Base-by-base conservation (phyloP, 73 alveolate species). In the Paraurostyla sp. region DNA sequence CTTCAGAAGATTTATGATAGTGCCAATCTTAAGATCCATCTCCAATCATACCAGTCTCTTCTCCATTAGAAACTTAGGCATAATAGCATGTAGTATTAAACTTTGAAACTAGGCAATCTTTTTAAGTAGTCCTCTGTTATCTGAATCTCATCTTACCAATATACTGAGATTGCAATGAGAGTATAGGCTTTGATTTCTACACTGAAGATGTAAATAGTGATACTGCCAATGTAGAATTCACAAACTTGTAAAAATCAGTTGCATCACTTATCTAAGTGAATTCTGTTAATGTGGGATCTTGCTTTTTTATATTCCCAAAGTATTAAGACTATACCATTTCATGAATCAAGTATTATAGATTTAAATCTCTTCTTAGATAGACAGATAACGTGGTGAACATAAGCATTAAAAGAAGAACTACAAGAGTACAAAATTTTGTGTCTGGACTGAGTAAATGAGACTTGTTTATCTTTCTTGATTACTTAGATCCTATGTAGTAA, bases 81-180 rank as follows among this genome's bases (percentile, higher is more conserved):
- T 50, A 36, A 35, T 78, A 78, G 46, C 89, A 78, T 50, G 33
- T 51, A 9, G 9, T 13, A 2, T 54, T 18, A 18, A 40, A 16
- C 36, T 18, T 3, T 16, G 7, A 13, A 4, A 52, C 11, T 18
- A 11, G 33, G 89, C 89, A 78, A 29, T 50, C 60, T 16, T 7
- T 16, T 35, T 78, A 7, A 36, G 42, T 56, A 2, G 75, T 49
- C 41, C 91, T 81, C 35, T 81, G 33, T 42, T 81, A 59, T 45
- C 91, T 81, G n/a, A 81, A 81, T 20, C 91, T 29, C 91, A 81
- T 81, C 33, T 56, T 18, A 1, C 91, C 91, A 30, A 81, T 20
- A 43, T 33, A 52, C 18, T 1, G 11, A 13, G 69, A 18, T 2
- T 51, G 3, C 43, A 51, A 20, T 32, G 42, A 33, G 27, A 78